Evolutionary conservation across 768 basidiomycete species (phyloP), one percentile per base, ranked within the genome.

Genomic region (Auricularia cornea): DNA sequence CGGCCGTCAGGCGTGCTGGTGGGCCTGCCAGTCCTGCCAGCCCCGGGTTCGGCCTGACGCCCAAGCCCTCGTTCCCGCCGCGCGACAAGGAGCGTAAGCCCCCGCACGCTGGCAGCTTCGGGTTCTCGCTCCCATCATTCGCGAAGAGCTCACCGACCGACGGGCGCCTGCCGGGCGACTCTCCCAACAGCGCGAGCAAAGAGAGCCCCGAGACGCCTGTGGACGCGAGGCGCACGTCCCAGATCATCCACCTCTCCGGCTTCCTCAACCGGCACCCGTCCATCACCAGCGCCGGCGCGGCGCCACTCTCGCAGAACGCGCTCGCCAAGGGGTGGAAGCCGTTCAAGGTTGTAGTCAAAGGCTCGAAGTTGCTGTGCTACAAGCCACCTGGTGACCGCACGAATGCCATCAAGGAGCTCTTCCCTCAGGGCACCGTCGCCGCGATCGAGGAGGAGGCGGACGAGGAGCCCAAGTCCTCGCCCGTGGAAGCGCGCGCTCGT

Each of bases 311-410:
- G 40, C 52, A 20, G 59, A 20, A 40, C 79, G 54, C 54, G 1
- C 73, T 85, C 2, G 72, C 81, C 0, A 92, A 92, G 67, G 85
- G 85, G 0, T 95, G 93, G 93, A 94, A 94, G 71, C 84, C 90
- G 3, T 91, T 83, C 77, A 93, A 94, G 72, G 80, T 88, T 54
- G 88, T 92, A 67, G 76, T 95, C 30, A 88, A 90, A 70, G 93
- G 92, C 5, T 84, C 88, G 14, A 94, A 94, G 72, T 68, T 95
- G 59, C 88, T 89, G 72, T 89, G 94, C 69, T 93, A 90, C 72
- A 95, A 94, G 69, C 85, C 90, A 0, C 90, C 92, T 0, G 78
- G 80, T 31, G 92, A 94, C 66, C 78, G 85, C 62, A 76, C 74
- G 28, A 75, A 78, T 2, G 87, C 79, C 0, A 79, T 93, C 60